These are phyloP conservation scores for Verticillium nubilum DNA, from an alignment of 2,329 filamentous ascomycete species.

Conservation along the genomic window DNA sequence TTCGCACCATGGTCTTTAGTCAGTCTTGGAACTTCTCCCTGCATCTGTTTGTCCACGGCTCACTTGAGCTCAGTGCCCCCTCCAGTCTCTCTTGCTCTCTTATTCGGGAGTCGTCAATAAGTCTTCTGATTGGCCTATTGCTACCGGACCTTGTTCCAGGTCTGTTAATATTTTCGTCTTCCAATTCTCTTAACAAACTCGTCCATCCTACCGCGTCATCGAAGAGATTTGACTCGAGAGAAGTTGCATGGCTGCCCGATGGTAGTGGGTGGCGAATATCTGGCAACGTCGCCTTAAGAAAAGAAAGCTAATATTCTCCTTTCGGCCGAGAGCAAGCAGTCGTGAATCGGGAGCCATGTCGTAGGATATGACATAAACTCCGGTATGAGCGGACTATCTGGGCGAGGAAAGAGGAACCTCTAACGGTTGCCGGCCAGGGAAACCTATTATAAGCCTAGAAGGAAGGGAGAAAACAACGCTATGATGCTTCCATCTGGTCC, in stretches of 20 bases:
- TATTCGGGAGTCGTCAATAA: background rate
- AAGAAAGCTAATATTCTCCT: background rate
- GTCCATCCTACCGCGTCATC: background rate
- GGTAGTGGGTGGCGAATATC: background rate
- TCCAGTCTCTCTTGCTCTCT: background rate
- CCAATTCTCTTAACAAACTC: background rate
- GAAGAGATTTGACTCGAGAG: background rate
- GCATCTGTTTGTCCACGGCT: too few relatives aligned
- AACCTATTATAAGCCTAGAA: background rate
- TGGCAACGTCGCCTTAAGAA: background rate
- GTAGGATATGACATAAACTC: background rate
- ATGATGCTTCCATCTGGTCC: background rate
- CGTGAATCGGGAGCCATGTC: background rate
- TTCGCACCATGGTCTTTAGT: too few relatives aligned
- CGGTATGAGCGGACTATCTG: background rate
- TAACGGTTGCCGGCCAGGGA: background rate
- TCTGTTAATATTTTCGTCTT: background rate
- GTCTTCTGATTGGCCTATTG: background rate
- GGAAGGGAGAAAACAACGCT: slow-evolving; percentile 2
- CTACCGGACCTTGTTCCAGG: background rate
- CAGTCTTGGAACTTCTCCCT: too few relatives aligned
- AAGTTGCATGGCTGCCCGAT: background rate
- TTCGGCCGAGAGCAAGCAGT: background rate
- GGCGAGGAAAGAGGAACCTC: background rate
- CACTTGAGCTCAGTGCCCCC: too few relatives aligned